These are phyloP conservation scores for Dimocarpus longan DNA, from an alignment of 345 rosid species.

Conservation along the genomic window DNA sequence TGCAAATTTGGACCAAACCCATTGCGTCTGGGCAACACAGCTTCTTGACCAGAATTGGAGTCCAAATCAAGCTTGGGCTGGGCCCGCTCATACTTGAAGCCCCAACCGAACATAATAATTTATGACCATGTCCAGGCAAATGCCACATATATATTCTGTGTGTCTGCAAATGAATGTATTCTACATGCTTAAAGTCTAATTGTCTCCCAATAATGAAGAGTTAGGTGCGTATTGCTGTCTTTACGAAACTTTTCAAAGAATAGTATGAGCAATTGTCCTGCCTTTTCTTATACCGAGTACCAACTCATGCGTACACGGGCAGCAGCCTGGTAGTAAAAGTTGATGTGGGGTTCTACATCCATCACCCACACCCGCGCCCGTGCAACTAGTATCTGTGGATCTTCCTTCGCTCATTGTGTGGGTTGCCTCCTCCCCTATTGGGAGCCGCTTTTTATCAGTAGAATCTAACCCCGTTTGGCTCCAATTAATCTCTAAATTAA, in stretches of 20 bases:
- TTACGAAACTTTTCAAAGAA: background rate
- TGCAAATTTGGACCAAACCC: background rate
- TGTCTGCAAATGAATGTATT: too few species aligned
- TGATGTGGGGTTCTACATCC: too few species aligned
- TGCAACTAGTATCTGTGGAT: too few species aligned
- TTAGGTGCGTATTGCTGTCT: background rate
- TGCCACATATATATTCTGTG: background rate
- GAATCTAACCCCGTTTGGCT: too few species aligned
- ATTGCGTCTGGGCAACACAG: background rate
- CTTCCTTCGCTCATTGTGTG: too few species aligned
- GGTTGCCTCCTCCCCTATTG: too few species aligned
- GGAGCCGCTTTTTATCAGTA: too few species aligned
- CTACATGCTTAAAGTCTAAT: background rate
- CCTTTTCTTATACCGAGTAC: too few species aligned
- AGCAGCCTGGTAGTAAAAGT: too few species aligned
- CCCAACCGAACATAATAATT: background rate
- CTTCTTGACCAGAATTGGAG: background rate
- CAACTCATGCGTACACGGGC: too few species aligned
- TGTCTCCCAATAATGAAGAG: background rate
- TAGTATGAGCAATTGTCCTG: background rate
- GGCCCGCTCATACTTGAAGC: background rate
- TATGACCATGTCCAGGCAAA: background rate
- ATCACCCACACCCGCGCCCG: too few species aligned
- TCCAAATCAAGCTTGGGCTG: background rate
- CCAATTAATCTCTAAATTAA: too few species aligned